Conservation (phyloP, 78 protist species). For the Dictyostelium capitatum region DNA sequence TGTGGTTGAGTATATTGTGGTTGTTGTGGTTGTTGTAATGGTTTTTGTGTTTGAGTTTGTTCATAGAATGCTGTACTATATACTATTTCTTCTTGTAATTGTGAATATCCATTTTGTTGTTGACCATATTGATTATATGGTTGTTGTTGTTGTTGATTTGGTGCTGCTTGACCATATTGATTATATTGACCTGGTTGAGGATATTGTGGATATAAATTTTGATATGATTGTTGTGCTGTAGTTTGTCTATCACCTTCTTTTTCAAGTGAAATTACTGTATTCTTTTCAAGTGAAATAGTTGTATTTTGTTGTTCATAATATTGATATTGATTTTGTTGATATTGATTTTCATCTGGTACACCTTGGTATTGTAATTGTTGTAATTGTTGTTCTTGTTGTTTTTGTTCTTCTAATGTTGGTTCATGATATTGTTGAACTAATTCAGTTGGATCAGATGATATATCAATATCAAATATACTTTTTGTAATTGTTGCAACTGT, state of each 20-base stretch:
- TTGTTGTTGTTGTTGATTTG: neutral
- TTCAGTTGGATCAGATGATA: too few species aligned
- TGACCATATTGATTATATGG: neutral
- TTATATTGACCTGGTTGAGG: conserved; percentile 1
- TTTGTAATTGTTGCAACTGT: too few species aligned
- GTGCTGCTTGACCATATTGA: neutral
- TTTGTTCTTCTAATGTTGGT: too few species aligned
- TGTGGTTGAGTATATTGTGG: neutral
- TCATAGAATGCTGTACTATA: neutral
- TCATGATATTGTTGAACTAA: too few species aligned
- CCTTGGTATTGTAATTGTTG: neutral
- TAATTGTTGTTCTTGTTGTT: neutral
- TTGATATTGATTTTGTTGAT: neutral
- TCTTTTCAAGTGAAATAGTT: too few species aligned
- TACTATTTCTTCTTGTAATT: neutral
- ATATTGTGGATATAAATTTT: neutral
- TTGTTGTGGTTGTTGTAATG: neutral
- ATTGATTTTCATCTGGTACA: neutral
- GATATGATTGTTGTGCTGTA: neutral
- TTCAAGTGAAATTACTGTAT: too few species aligned
- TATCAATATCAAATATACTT: too few species aligned
- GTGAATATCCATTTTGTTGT: conserved; percentile 1
- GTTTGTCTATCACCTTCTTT: too few species aligned
- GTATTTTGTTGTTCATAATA: too few species aligned
- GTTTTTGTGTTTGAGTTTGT: neutral